phyloP scores from a whole-genome alignment of 2,329 filamentous ascomycete species.

The Fusarium albidum region DNA sequence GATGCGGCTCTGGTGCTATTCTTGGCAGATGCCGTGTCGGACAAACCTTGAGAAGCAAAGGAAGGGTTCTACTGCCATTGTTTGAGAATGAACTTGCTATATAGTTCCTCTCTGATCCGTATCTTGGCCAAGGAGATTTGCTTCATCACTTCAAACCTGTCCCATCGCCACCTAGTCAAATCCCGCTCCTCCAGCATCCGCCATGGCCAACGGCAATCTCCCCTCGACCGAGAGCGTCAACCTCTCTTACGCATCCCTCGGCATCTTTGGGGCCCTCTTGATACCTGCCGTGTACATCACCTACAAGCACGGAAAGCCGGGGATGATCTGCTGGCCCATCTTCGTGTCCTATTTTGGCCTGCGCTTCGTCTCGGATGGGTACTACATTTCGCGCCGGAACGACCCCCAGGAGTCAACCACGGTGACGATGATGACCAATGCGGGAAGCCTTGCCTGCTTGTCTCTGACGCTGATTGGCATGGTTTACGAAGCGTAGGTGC shows the following conservation, averaged over 20 bases:
- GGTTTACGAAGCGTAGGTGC: constrained; percentile 13
- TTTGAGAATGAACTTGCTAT: no score
- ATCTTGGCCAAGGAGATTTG: no score
- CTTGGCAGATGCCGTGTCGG: no score
- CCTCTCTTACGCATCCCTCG: neutral
- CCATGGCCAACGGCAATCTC: no score
- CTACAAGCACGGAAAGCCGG: constrained; percentile 39
- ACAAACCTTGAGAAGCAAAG: no score
- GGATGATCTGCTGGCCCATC: constrained; percentile 44
- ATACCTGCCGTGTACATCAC: constrained; percentile 1
- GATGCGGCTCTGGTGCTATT: no score
- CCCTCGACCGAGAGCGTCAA: no score
- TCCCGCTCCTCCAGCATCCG: no score
- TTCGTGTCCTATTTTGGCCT: constrained; percentile 31
- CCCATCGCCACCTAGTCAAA: no score
- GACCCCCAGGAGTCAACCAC: constrained; percentile 3
- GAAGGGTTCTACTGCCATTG: no score
- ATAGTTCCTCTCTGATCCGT: no score
- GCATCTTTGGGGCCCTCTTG: neutral
- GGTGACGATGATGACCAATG: constrained; percentile 1
- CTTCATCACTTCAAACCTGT: no score
- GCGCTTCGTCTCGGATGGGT: constrained; percentile 22
- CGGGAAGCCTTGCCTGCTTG: neutral
- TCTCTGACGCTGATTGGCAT: constrained; percentile 8
- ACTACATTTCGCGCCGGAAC: constrained; percentile 2